Percentiles rank a stretch among this genome's conserved stretches.
Evolutionary conservation across 768 basidiomycete species (phyloP).

Genomic region (Heimioporus sp.): DNA sequence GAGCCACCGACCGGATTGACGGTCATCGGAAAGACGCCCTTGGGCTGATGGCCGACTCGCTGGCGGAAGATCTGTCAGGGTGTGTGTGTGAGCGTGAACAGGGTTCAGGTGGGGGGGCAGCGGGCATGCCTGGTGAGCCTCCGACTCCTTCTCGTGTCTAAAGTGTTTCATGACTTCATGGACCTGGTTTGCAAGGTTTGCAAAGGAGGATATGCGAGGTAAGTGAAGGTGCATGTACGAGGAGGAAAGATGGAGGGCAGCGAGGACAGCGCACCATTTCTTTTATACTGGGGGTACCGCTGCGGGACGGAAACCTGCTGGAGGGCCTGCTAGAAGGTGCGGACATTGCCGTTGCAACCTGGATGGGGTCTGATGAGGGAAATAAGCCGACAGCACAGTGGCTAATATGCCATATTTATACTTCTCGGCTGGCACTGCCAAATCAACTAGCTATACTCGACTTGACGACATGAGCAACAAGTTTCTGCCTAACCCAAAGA

Average conservation of each 20-base stretch:
- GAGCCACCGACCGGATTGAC: constrained; percentile 57
- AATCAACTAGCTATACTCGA: no score
- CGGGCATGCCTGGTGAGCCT: constrained; percentile 71
- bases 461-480: no score
- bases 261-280: constrained; percentile 37
- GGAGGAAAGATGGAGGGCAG: neutral
- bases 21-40: constrained; percentile 63
- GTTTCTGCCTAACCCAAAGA: constrained; percentile 58
- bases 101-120: neutral
- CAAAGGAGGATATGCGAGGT: constrained; percentile 28
- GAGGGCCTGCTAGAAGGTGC: constrained; percentile 21
- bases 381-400: constrained; percentile 10
- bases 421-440: neutral
- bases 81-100: neutral
- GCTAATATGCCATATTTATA: constrained; percentile 22
- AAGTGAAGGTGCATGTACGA: constrained; percentile 29
- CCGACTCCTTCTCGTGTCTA: constrained; percentile 80
- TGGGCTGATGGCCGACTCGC: constrained; percentile 66
- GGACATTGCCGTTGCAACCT: constrained; percentile 17
- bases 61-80: constrained; percentile 67
- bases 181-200: constrained; percentile 51
- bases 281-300: constrained; percentile 40
- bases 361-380: constrained; percentile 14
- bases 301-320: constrained; percentile 35
- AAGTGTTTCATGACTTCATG: constrained; percentile 63